phyloP scores from a whole-genome alignment of 257 asterid species.

The Voacanga thouarsii region DNA sequence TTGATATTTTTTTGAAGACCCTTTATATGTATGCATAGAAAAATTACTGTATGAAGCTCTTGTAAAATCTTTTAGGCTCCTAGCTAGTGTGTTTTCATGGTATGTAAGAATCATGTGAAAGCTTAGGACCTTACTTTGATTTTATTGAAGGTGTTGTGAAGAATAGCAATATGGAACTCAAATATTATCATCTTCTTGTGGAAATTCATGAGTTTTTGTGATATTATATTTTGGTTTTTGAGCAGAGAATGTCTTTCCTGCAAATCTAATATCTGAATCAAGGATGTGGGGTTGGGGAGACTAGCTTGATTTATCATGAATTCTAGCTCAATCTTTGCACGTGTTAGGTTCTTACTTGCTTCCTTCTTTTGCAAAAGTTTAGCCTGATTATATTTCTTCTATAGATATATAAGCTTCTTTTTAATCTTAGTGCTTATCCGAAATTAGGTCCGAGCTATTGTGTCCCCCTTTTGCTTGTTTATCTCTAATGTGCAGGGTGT shows the following conservation, averaged over 20 bases:
- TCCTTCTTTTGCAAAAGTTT: background rate
- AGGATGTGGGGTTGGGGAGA: background rate
- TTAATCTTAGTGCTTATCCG: too few species aligned
- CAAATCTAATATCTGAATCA: background rate
- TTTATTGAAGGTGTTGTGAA: background rate
- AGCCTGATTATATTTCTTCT: background rate
- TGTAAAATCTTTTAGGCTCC: too few species aligned
- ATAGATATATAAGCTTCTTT: background rate
- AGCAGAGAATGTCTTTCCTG: background rate
- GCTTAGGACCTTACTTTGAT: background rate
- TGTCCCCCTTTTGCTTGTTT: too few species aligned
- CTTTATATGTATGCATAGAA: too few species aligned
- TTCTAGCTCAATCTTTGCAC: background rate
- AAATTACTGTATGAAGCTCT: too few species aligned
- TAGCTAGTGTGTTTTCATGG: too few species aligned
- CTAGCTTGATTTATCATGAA: background rate
- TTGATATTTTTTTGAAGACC: too few species aligned
- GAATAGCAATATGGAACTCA: too few species aligned
- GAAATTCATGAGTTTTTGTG: background rate
- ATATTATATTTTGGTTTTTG: background rate
- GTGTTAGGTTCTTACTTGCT: background rate
- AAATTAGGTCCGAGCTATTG: too few species aligned
- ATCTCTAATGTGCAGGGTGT: too few species aligned
- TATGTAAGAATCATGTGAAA: constrained; percentile 46
- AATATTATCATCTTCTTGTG: too few species aligned